phyloP scores from a whole-genome alignment of 202 grass and related monocot species.

The Thinopyrum obtusiflorum region DNA sequence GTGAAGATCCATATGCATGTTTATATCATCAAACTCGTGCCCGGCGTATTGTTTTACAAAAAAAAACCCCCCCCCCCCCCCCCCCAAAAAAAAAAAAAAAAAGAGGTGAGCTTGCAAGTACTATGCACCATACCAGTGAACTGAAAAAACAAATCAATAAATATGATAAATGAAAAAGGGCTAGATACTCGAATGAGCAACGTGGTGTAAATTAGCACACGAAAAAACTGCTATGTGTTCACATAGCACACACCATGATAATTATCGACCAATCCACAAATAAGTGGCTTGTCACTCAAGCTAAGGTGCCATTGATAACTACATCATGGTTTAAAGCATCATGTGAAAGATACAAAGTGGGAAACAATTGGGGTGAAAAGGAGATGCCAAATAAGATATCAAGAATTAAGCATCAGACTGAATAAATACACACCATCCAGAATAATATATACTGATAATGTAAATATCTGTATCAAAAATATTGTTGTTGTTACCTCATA shows the following conservation, averaged over 20 bases:
- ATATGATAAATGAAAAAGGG: neutral
- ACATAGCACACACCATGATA: neutral
- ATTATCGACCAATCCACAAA: neutral
- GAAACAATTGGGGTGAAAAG: neutral
- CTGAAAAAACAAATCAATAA: neutral
- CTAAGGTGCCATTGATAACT: neutral
- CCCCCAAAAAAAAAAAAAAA: neutral
- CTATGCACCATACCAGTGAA: slow-evolving; percentile 20
- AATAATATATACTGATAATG: slow-evolving; percentile 1
- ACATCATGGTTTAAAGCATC: slow-evolving; percentile 1
- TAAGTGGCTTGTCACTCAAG: neutral
- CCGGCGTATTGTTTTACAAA: neutral
- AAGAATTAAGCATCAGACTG: neutral
- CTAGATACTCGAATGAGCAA: neutral
- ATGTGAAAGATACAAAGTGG: neutral
- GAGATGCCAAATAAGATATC: neutral
- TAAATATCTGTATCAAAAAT: slow-evolving; percentile 4
- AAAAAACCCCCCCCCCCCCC: too few relatives aligned
- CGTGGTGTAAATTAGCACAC: neutral
- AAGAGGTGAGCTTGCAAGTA: slow-evolving; percentile 1
- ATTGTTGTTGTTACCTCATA: slow-evolving; percentile 74
- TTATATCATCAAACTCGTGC: slow-evolving; percentile 1
- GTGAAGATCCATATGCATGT: neutral
- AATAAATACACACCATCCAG: neutral
- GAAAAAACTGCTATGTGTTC: neutral